phyloP scores from a whole-genome alignment of 495 filamentous ascomycete genomes.

The Penicillium paradoxum region DNA sequence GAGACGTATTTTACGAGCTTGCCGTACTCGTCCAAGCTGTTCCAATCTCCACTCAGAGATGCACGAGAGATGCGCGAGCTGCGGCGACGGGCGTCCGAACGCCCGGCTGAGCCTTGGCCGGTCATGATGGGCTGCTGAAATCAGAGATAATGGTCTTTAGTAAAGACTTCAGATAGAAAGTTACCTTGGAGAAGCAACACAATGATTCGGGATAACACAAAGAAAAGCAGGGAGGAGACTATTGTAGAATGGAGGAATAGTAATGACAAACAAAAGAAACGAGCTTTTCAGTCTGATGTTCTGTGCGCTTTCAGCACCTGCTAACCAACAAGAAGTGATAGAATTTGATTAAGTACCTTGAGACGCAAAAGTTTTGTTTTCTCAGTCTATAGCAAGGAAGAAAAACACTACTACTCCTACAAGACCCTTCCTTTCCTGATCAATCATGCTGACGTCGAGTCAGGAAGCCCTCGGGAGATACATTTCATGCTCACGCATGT shows the following conservation, averaged over 20 bases:
- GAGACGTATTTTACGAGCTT: slow-evolving; percentile 61
- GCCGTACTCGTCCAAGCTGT: slow-evolving; percentile 46
- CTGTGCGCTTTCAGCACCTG: too few species aligned
- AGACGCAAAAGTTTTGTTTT: neutral
- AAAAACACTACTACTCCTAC: neutral
- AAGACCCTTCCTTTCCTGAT: neutral
- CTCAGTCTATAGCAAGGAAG: neutral
- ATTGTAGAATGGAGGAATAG: neutral
- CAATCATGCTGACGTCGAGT: slow-evolving; percentile 40
- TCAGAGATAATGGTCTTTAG: neutral
- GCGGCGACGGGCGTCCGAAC: slow-evolving; percentile 15
- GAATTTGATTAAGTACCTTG: neutral
- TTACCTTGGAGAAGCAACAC: neutral
- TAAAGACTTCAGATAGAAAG: neutral
- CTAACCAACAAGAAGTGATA: too few species aligned
- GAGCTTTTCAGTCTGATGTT: neutral
- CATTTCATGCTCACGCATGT: neutral
- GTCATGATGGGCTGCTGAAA: slow-evolving; percentile 10
- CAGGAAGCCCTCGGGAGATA: slow-evolving; percentile 12
- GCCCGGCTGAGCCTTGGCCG: slow-evolving; percentile 15
- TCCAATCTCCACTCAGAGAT: slow-evolving; percentile 35
- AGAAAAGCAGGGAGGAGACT: neutral
- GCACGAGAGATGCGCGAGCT: slow-evolving; percentile 36
- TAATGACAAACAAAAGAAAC: neutral
- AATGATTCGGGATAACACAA: neutral